Base-by-base conservation (phyloP, 495 filamentous ascomycete species). In the Penicillium manginii region DNA sequence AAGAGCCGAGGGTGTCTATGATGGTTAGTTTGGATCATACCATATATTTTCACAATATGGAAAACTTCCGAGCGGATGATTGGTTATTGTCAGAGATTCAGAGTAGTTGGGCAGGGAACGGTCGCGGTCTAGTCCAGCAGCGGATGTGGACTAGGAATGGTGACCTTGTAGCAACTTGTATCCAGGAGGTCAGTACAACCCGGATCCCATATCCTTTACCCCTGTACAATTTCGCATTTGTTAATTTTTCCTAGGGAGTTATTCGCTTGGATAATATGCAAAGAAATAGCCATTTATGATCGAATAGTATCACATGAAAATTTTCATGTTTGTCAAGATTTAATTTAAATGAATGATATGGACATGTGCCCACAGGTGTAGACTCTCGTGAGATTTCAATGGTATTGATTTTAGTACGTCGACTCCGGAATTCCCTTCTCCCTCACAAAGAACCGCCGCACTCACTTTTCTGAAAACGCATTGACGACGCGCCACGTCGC, bases 11-110 rank as follows among this genome's bases (percentile, higher is more conserved):
- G 73, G 35, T 39, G 2, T 39, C 35, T n/a, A 96, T 96, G 90
- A 92, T 94, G 87, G 90, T 96, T 37, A 89, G 85, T 55, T 71
- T 96, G 33, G 91, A 96, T 72, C 89, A 91, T 74, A 86, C 83
- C 9, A 94, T 96, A 37, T 94, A 92, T 70, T 96, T 96, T 70
- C 92, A 96, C 63, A 79, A 85, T 59, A 86, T 88, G 46, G 71
- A 76, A 52, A 76, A 77, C 42, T 86, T 92, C 55, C 77, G 77
- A 45, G 88, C 88, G 11, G 92, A 96, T 67, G 88, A 93, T 68
- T 96, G 92, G 92, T 81, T 94, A 78, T 83, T 92, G 56, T 81
- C 81, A 11, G 91, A 96, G 80, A 89, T 91, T 81, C 80, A 87
- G 68, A 89, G 81, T 52, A 87, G 89, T 29, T 96, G 92, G 91